Base-by-base conservation (phyloP, 1,284 basidiomycete species). In the Cutaneotrichosporon spelunceum region DNA sequence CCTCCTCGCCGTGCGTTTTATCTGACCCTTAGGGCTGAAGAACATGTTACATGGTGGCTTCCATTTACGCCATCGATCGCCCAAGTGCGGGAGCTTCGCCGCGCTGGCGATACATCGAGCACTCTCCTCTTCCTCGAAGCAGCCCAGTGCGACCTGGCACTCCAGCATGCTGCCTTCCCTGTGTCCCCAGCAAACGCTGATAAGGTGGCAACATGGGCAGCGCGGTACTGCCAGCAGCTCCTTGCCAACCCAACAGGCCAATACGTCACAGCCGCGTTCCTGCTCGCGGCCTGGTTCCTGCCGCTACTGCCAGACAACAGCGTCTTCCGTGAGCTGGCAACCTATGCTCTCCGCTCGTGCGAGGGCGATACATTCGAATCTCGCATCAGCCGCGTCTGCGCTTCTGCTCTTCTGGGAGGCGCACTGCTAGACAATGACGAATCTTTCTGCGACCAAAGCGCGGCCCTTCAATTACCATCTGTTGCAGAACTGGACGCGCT, bases 391-490 rank as follows among this genome's bases (percentile, higher is more conserved):
- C 52, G 34, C 7, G 57, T 59, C 0, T 21, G 42, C 3, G 52
- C 57, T 4, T 50, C 50, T 42, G 45, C 50, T 6, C 33, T 39
- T 27, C 34, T 53, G 4, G 52, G 39, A 34, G 42, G 44, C 21
- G 21, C 24, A 2, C 26, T 53, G n/a, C 42, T 59, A 24, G 47
- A 69, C 45, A 66, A 76, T 66, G 68, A 73, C 45, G 53, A 60
- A 13, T 21, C 30, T 16, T 49, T 42, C 21, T 49, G 33, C 55
- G 39, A 47, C 19, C n/a, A 42, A 23, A 39, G 34, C 3, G 57
- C 57, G 2, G n/a, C 39, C 2, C 39, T 59, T 1, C 39, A 45
- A 6, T 42, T 59, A 9, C 57, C 57, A 1, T 29, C 42, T 9
- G 26, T 44, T n/a, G 30, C 29, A 2, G 57, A 59, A 19, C 50